These are phyloP conservation scores for Hygrocybe punicea DNA, from an alignment of 768 basidiomycete species.

Conservation along the genomic window DNA sequence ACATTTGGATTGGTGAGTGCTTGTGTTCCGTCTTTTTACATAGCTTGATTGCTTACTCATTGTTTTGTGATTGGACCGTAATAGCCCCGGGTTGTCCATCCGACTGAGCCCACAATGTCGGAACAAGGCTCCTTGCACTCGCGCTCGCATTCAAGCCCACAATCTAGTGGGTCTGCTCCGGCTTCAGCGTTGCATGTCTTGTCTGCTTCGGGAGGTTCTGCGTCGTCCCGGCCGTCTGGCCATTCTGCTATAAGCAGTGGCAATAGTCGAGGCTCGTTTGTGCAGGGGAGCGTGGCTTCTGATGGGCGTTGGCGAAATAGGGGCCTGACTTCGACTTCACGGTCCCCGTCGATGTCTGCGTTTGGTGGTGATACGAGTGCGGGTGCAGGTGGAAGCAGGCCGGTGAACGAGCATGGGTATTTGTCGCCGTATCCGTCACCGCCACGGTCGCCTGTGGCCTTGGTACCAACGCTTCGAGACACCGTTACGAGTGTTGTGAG, in stretches of 20 bases:
- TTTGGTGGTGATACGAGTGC: constrained; percentile 47
- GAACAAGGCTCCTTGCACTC: constrained; percentile 67
- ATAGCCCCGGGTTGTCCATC: constrained; percentile 46
- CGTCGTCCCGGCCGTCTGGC: constrained; percentile 52
- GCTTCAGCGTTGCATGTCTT: constrained; percentile 42
- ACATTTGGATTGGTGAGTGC: constrained; percentile 63
- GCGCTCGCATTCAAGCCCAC: constrained; percentile 53
- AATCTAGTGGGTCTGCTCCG: constrained; percentile 51
- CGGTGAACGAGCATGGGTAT: constrained; percentile 17
- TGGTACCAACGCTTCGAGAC: background rate
- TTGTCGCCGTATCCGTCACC: constrained; percentile 15
- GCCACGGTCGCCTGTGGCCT: constrained; percentile 7
- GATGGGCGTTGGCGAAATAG: constrained; percentile 42
- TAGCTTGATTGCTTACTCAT: constrained; percentile 3
- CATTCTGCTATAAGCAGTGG: constrained; percentile 41
- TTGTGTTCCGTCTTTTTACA: background rate
- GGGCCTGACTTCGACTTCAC: constrained; percentile 21
- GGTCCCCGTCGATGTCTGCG: constrained; percentile 50
- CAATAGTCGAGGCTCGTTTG: constrained; percentile 38
- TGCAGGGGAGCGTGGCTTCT: constrained; percentile 52
- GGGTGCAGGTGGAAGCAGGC: constrained; percentile 3
- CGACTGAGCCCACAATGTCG: constrained; percentile 42
- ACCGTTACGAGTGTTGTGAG: constrained; percentile 10
- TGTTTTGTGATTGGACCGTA: constrained; percentile 17
- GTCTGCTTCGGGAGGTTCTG: constrained; percentile 45